These are phyloP conservation scores for Cyberlindnera veronae DNA, from an alignment of 805 yeast genomes.

Conservation along the genomic window DNA sequence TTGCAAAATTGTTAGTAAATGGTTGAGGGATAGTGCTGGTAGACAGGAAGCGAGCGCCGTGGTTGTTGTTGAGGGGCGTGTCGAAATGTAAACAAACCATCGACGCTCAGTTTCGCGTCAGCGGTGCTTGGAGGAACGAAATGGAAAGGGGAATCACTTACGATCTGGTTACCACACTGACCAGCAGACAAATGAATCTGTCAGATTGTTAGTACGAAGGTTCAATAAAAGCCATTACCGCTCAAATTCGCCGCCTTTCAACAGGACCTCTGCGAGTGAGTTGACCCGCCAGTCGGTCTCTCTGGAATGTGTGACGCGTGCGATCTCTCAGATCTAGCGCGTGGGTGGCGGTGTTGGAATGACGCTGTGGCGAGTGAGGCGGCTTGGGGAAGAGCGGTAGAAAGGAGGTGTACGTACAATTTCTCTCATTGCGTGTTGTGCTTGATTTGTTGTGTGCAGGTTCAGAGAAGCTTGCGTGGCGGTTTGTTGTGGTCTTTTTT, in stretches of 20 bases:
- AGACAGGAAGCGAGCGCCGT: not conserved
- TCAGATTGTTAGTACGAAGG: conserved; percentile 18
- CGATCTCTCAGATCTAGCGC: not conserved
- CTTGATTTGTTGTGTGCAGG: conserved; percentile 1
- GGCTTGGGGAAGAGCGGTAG: not conserved
- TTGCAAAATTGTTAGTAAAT: conserved; percentile 8
- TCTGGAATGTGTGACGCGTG: conserved; percentile 14
- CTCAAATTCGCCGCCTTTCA: not conserved
- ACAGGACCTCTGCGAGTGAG: not conserved
- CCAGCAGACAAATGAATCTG: conserved; percentile 95
- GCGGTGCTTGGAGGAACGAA: not conserved
- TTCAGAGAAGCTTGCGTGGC: not conserved
- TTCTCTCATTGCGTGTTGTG: conserved; percentile 21
- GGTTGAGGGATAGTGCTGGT: no score
- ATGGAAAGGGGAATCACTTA: conserved; percentile 35
- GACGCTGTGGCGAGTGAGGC: not conserved
- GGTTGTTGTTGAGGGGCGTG: not conserved
- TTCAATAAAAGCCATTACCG: not conserved
- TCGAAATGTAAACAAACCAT: not conserved
- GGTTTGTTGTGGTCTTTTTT: conserved; percentile 16
- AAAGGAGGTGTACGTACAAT: conserved; percentile 19
- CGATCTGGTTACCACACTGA: conserved; percentile 98
- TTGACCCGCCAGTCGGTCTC: not conserved
- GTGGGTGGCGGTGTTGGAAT: not conserved
- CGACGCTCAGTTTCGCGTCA: conserved; percentile 1